Base-by-base conservation (phyloP, 768 basidiomycete genomes). In the Holtermannia corniformis region DNA sequence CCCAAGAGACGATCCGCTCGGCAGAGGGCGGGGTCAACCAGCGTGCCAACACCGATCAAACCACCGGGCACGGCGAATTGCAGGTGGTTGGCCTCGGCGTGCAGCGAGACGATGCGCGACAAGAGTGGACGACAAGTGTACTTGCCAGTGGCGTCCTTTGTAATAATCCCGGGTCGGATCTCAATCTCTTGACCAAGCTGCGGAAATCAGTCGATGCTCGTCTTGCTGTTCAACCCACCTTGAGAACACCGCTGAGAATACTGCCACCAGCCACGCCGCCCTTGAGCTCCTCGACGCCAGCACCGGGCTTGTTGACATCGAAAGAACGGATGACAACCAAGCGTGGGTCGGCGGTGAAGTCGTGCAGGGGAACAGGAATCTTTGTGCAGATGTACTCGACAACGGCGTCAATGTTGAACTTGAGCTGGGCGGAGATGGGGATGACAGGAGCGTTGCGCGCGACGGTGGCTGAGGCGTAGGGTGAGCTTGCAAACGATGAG, bases 311-410 rank as follows among this genome's bases (percentile, higher is more conserved):
- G 80, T 99, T 99, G 72, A 99, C 93, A 72, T 99, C 95, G 75
- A 97, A 99, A 19, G 91, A 95, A 60, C 93, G 89, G 73, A 99
- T 99, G 71, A 97, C 92, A 70, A 97, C 97, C 60, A 99, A 83
- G 27, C 85, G 83, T 0, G 95, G 90, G 57, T 87, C 83, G 24
- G 89, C 84, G 27, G 82, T 79, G 74, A 97, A 99, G 77, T 97
- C 87, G 54, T 93, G 87, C 28, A 83, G 75, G 44, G 93, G 95
- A 46, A 97, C 86, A 16, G 95, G 90, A 64, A 99, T 96, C 48
- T 86, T 82, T 72, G 89, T 92, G 60, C 90, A 90, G 72, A 97
- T 93, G 76, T 95, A 96, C 66, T 96, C 92, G 75, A 93, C 95
- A 46, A 99, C 91, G 16, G 93, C 95, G 71, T 96, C 93, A 68